A percentile compares a stretch with the other conserved stretches of the same genome.
These are phyloP conservation scores for Pulchroboletus neoregius DNA, from an alignment of 1,284 basidiomycete species.

Conservation along the genomic window DNA sequence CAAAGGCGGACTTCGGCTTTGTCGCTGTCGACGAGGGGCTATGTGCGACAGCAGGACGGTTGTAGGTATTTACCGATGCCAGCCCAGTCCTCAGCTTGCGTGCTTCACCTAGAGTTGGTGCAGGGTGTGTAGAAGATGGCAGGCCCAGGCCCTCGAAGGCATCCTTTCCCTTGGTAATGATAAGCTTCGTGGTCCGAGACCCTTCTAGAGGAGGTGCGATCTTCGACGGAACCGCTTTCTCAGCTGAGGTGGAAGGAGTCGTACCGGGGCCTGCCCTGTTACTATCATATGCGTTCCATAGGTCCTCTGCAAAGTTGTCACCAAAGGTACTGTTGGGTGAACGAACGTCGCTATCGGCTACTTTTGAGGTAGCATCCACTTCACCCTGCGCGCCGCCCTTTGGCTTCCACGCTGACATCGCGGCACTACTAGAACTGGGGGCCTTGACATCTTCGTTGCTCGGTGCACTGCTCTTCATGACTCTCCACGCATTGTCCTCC, in stretches of 20 bases:
- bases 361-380: slow-evolving; percentile 39
- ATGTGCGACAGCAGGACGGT: slow-evolving; percentile 21
- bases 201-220: slow-evolving; percentile 29
- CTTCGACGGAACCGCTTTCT: slow-evolving; percentile 22
- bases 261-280: slow-evolving; percentile 25
- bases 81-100: slow-evolving; percentile 65
- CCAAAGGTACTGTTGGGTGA: slow-evolving; percentile 30
- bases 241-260: slow-evolving; percentile 22
- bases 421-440: slow-evolving; percentile 35
- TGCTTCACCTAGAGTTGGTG: slow-evolving; percentile 72
- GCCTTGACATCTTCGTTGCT: slow-evolving; percentile 29
- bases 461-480: slow-evolving; percentile 27
- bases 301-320: slow-evolving; percentile 56
- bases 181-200: slow-evolving; percentile 28
- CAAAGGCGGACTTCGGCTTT: slow-evolving; percentile 33
- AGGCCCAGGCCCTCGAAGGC: slow-evolving; percentile 75
- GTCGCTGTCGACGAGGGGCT: slow-evolving; percentile 21
- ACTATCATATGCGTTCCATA: slow-evolving; percentile 49
- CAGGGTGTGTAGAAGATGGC: slow-evolving; percentile 40
- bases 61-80: slow-evolving; percentile 42
- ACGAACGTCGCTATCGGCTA: slow-evolving; percentile 21
- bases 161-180: slow-evolving; percentile 48
- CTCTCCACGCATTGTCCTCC: slow-evolving; percentile 55
- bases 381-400: slow-evolving; percentile 17
- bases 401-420: slow-evolving; percentile 33